These are phyloP conservation scores for Trichothecium roseum DNA, from an alignment of 2,329 filamentous ascomycete genomes.

Conservation along the genomic window DNA sequence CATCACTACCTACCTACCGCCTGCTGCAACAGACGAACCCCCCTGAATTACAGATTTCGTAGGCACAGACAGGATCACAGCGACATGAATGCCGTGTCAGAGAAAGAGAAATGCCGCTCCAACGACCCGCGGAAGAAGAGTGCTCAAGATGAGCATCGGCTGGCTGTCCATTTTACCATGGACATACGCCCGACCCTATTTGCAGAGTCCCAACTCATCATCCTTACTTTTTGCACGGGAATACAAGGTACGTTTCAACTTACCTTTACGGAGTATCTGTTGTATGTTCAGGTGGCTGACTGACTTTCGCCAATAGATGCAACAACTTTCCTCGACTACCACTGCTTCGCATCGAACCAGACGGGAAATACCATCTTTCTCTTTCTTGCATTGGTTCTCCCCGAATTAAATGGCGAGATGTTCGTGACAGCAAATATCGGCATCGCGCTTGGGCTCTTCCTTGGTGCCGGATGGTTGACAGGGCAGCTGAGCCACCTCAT, in stretches of 20 bases:
- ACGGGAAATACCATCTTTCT: conserved; percentile 56
- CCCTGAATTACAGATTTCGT: too few species aligned
- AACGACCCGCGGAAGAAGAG: too few species aligned
- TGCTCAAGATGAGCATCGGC: too few species aligned
- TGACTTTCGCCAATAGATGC: conserved; percentile 32
- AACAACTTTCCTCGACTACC: conserved; percentile 49
- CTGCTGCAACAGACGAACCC: too few species aligned
- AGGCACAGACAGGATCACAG: too few species aligned
- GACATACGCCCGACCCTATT: conserved; percentile 27
- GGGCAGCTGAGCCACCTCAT: conserved; percentile 46
- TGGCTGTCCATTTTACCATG: conserved; percentile 11
- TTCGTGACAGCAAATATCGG: conserved; percentile 45
- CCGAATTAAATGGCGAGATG: conserved; percentile 32
- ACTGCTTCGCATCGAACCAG: conserved; percentile 54
- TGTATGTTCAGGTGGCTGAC: too few species aligned
- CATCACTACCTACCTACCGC: too few species aligned
- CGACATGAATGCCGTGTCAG: too few species aligned
- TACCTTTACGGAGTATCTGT: background rate
- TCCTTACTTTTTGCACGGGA: conserved; percentile 39
- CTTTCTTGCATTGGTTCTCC: conserved; percentile 37
- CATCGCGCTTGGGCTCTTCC: conserved; percentile 43
- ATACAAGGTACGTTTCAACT: conserved; percentile 30
- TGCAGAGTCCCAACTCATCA: conserved; percentile 32
- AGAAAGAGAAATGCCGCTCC: too few species aligned
- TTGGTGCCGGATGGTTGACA: conserved; percentile 41